Base-by-base conservation (phyloP, 78 protist species). In the Speleostelium caveatum region DNA sequence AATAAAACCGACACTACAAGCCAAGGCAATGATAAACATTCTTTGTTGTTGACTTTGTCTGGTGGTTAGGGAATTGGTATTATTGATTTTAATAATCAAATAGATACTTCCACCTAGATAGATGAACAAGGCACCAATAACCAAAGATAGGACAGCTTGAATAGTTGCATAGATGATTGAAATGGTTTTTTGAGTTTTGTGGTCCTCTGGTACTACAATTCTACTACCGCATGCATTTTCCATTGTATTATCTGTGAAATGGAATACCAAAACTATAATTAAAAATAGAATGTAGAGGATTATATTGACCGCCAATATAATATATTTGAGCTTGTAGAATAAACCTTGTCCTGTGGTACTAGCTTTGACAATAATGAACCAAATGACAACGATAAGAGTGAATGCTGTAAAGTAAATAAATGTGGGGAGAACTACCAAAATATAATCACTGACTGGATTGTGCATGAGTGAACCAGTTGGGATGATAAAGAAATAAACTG, bases 101-200 rank as follows among this genome's bases (percentile, higher is more conserved):
- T 66, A 66, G 22, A 78, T 39, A 0, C 26, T 38, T 14, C 62
- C 63, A 55, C 87, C 87, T 1, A 78, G 59, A 66, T 78, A 78
- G 8, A 78, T 55, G 45, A 78, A 78, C 30, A 67, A 62, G 26
- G 75, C 28, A 24, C 75, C 87, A 66, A 78, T 78, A 3, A 66
- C 39, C 2, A 78, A 51, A 14, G 74, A 63, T 21, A 78, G 63
- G 38, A 67, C n/a, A 2, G 87, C 87, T 51, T 78, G 87, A 2
- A 78, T 32, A 12, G 38, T 56, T 8, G 87, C 87, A 66, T 78
- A 78, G 63, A 78, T 24, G 0, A 78, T 78, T 1, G 87, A 78
- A 32, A 78, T 75, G 19, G 72, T 39, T n/a, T 49, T 32, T 65
- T 78, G 87, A 22, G 74, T 56, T 22, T 74, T 49, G 28, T 74